Percentiles rank a stretch among this genome's conserved stretches.
phyloP scores from a whole-genome alignment of 2,329 filamentous ascomycete species.

The Stagonosporopsis cucurbitacearum region DNA sequence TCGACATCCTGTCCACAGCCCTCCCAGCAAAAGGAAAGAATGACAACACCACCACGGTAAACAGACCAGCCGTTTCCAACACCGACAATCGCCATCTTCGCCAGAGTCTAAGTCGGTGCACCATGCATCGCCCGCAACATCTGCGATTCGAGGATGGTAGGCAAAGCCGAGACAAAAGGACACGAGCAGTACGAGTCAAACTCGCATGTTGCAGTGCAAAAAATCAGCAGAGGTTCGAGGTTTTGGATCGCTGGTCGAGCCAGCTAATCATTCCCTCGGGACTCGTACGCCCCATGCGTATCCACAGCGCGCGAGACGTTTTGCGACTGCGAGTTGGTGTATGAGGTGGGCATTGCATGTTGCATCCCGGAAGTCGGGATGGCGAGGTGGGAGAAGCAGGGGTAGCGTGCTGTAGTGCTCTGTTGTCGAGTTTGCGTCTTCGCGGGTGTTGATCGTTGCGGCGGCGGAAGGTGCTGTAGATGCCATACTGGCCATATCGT shows the following conservation, averaged over 20 bases:
- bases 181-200: conserved; percentile 57
- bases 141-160: conserved; percentile 52
- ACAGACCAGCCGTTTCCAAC: conserved; percentile 37
- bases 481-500: too few species aligned
- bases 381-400: conserved; percentile 47
- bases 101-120: conserved; percentile 45
- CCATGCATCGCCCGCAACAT: conserved; percentile 50
- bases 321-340: conserved; percentile 61
- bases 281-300: conserved; percentile 59
- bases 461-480: conserved; percentile 50
- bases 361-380: conserved; percentile 51
- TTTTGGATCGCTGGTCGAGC: too few species aligned
- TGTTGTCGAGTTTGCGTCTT: conserved; percentile 47
- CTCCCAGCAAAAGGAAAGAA: conserved; percentile 33
- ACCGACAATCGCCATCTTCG: conserved; percentile 54
- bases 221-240: conserved; percentile 43
- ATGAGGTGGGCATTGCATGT: conserved; percentile 57
- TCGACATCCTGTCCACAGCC: conserved; percentile 42
- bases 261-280: too few species aligned
- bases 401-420: conserved; percentile 48
- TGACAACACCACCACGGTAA: conserved; percentile 50
- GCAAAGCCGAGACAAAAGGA: conserved; percentile 53
- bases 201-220: conserved; percentile 51
- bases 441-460: conserved; percentile 51
- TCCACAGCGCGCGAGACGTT: conserved; percentile 57